phyloP scores from a whole-genome alignment of 768 basidiomycete genomes.

The Sarcomyxa edulis region DNA sequence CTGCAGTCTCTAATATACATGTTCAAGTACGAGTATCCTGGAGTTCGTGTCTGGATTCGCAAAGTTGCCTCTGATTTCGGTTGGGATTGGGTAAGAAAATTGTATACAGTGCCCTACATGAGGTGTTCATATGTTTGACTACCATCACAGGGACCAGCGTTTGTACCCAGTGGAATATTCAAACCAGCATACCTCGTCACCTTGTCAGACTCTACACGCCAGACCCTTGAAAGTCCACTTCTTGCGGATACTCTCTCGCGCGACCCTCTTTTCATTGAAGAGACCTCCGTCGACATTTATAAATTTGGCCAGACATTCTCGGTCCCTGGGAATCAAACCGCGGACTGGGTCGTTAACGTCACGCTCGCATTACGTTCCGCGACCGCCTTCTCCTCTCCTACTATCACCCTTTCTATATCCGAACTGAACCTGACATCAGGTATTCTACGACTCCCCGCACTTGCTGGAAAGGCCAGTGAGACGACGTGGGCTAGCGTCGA shows the following conservation, averaged over 20 bases:
- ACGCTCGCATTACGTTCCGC: constrained; percentile 45
- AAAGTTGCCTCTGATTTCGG: constrained; percentile 53
- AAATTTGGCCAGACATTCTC: constrained; percentile 45
- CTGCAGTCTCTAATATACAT: background rate
- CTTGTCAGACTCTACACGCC: too few species aligned
- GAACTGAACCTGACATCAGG: constrained; percentile 39
- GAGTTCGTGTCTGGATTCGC: constrained; percentile 41
- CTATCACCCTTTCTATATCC: constrained; percentile 37
- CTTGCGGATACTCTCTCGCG: constrained; percentile 8
- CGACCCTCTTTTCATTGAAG: constrained; percentile 40
- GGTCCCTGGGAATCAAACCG: constrained; percentile 36
- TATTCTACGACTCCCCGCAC: constrained; percentile 20
- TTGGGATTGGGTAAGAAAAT: constrained; percentile 49
- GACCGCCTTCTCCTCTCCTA: constrained; percentile 23
- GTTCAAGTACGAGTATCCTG: constrained; percentile 44
- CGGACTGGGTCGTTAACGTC: constrained; percentile 53
- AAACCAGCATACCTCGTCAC: constrained; percentile 52
- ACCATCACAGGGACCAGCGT: constrained; percentile 53
- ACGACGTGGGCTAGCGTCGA: constrained; percentile 36
- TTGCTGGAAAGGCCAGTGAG: too few species aligned
- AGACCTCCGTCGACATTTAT: constrained; percentile 49
- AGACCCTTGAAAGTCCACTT: too few species aligned
- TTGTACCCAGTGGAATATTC: constrained; percentile 48
- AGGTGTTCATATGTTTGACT: constrained; percentile 1
- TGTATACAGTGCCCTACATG: background rate